Conservation (phyloP, 179 eudicot genomes). For the Silene coronaria region DNA sequence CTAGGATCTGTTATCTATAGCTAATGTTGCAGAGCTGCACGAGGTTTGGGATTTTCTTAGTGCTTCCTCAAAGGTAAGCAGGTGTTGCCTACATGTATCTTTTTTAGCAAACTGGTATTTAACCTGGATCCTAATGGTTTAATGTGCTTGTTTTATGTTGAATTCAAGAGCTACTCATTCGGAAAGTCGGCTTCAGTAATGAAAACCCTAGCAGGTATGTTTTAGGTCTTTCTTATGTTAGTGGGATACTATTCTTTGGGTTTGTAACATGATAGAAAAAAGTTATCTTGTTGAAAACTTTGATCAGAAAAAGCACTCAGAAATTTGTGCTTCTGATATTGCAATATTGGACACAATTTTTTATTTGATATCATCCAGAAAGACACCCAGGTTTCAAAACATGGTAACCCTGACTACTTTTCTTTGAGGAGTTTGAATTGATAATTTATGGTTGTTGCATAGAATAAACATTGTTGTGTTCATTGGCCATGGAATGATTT, state of each 20-base stretch:
- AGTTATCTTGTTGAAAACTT: not conserved
- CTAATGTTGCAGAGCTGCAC: constrained; percentile 97
- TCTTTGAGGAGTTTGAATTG: not conserved
- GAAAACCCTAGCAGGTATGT: constrained; percentile 82
- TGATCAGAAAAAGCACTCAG: not conserved
- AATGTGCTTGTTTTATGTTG: constrained; percentile 9
- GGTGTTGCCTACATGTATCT: not conserved
- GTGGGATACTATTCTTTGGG: not conserved
- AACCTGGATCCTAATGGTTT: constrained; percentile 18
- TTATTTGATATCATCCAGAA: no score
- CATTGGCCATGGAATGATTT: not conserved
- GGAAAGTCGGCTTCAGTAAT: constrained; percentile 95
- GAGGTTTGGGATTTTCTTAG: constrained; percentile 98
- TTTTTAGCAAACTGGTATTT: not conserved
- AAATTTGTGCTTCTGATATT: no score
- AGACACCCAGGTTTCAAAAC: no score
- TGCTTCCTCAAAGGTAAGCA: constrained; percentile 76
- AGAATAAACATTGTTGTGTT: not conserved
- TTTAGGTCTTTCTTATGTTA: not conserved
- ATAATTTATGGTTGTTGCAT: not conserved
- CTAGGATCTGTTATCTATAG: constrained; percentile 91
- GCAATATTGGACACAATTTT: no score
- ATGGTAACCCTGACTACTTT: no score
- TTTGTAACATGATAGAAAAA: not conserved
- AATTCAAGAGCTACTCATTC: constrained; percentile 77